Evolutionary conservation across 768 basidiomycete genomes (phyloP), one percentile per base, ranked within the genome.

Genomic region (Coprinellus aureogranulatus): DNA sequence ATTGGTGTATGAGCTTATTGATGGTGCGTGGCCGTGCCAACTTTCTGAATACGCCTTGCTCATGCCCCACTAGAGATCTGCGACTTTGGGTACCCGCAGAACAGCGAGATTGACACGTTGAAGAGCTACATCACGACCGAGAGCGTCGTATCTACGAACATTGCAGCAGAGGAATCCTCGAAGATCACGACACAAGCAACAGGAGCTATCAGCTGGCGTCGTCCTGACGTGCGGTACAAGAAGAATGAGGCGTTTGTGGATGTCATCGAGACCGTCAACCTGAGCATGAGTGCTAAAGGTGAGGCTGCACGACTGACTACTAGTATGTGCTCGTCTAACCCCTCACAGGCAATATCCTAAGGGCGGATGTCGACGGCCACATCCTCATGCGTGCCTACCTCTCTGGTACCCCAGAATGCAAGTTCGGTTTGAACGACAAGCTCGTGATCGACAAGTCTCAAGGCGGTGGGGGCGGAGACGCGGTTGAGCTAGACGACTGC

Each of bases 231-330:
- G 66, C 96, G 95, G 71, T 98, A 99, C 74, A 90, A 97, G 79
- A 99, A 98, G 82, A 99, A 99, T 63, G 97, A 99, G 68, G 97
- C 97, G 0, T 99, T 98, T 64, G 96, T 99, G n/a, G 97, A 99
- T 68, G 97, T 99, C 9, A 91, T 99, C 44, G 97, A 99, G 76
- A 92, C 83, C 2, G 92, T 99, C 60, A 98, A 99, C 67, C 71
- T 98, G 54, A 88, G 92, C 64, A 97, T 98, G 95, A 96, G 93
- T 69, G 90, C 94, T 2, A 98, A 96, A 77, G 95, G 94, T 90
- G 59, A 37, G 50, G 6, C 48, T 78, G 67, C 16, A 3, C 4
- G 62, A 14, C 46, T 31, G 5, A 52, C 31, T 39, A n/a, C n/a
- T n/a, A n/a, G n/a, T n/a, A n/a, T n/a, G n/a, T 41, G 45, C 4